Base-by-base conservation (phyloP, 768 basidiomycete species). In the Xerocomus potaroensis region DNA sequence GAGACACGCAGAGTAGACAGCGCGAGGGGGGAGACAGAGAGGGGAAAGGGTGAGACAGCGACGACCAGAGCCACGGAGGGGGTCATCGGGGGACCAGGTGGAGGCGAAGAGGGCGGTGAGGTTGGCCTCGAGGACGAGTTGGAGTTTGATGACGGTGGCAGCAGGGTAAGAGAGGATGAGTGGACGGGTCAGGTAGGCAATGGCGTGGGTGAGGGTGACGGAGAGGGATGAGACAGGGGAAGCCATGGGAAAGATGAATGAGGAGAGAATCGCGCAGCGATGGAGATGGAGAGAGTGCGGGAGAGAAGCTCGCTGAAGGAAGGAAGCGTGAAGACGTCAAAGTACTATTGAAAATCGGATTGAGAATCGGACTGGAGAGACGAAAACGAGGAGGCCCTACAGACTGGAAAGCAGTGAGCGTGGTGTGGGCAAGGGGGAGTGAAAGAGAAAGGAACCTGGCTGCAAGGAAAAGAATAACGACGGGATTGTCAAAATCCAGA, bases 1-100 rank as follows among this genome's bases (percentile, higher is more conserved):
- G 45, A 81, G 69, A 66, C 87, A 89, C 12, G 87, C 83, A 44
- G 78, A 68, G 69, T 87, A 81, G 58, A 90, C 72, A 56, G 79
- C 71, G 32, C 82, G 80, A 35, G 88, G 87, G 19, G 88, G 88
- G 2, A 81, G 74, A 56, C 79, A 78, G 51, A 67, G 60, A 10
- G 85, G 85, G 5, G 87, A 83, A 45, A 91, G 75, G 43, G 83
- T 76, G 56, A 89, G 79, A 69, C 81, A 84, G 58, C 87, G 84
- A 47, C 80, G 81, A 41, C 80, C 81, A 16, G 84, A 84, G 41
- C 84, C 80, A 49, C 77, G 75, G 38, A 80, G 71, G 35, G 86
- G 86, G 43, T 87, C 78, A 22, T 72, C 67, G 4, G 78, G 74
- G 38, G 68, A 69, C 87, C 87, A 90, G 9, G 80, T 75, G 34